Evolutionary conservation across 306 rosid species (phyloP), one percentile per base, ranked within the genome.

Genomic region (Fragaria iinumae): DNA sequence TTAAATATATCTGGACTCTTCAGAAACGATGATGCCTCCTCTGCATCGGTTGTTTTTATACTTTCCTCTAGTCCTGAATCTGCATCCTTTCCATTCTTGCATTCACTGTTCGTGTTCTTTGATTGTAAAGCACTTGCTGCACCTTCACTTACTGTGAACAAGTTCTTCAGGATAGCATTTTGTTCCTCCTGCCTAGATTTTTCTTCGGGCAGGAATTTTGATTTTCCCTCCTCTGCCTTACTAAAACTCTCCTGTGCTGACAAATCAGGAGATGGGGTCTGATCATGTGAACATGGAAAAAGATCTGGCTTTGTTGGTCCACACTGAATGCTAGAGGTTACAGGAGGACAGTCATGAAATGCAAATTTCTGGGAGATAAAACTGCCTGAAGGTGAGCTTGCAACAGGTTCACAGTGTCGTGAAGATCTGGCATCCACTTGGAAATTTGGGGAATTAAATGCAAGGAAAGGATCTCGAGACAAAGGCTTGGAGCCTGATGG

Each of bases 181-280:
- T 90, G 79, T 82, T 81, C 84, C 81, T 56, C 82, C 53, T 52
- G 84, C 77, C 83, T 83, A 50, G 77, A 82, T 44, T 44, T 75
- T 43, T 70, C 80, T 57, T 66, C 25, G 48, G 81, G 82, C 71
- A 82, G 79, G 72, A 66, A 53, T 66, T 89, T 82, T 72, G 55
- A 73, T 56, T 79, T 73, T 67, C 45, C 60, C 60, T 50, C 83
- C 69, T 82, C 89, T 23, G 79, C 80, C 65, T 84, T 88, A 83
- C 88, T 84, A 53, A 84, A 76, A 75, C 96, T 89, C 80, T 82
- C 91, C 59, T 86, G 84, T 14, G 20, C 88, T 72, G 93, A 86
- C 75, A 72, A 63, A 74, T 77, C 88, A 47, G 80, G 79, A 66
- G 96, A 87, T 75, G 84, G 77, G 27, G 85, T 82, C 76, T 84